Base-by-base conservation (phyloP, 768 basidiomycete genomes). In the Serendipita sp. region DNA sequence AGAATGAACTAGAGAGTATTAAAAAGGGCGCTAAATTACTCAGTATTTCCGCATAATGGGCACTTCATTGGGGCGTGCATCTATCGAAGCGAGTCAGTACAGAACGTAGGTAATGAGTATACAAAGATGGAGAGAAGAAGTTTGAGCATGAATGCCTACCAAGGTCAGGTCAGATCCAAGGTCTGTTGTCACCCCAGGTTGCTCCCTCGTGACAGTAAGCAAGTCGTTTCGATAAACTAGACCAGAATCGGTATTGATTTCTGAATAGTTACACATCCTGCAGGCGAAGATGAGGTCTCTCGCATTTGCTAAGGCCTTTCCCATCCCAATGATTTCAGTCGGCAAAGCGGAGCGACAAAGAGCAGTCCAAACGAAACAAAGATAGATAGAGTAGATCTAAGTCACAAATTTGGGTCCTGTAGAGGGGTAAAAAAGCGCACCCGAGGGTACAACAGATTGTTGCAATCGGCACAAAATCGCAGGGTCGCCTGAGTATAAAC, bases 211-310 rank as follows among this genome's bases (percentile, higher is more conserved):
- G 38, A 93, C 86, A 0, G 89, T 95, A 68, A 96, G 74, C 74
- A 97, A 74, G 74, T 97, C 95, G 64, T 98, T 95, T 70, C 84
- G 78, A 70, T 96, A 97, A 17, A 98, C 93, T 69, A 90, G 90
- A 68, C 84, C 84, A 72, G 92, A 91, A 3, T 24, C 53, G 20
- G 88, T 85, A 26, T 85, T 84, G 64, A 84, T 81, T 73, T 96
- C 91, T 66, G 89, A 84, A 72, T 88, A 90, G 1, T 77, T 73
- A 72, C 94, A 97, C 69, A 95, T 96, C 58, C 92, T 81, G 71
- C 94, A 97, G 1, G 86, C 86, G 67, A 93, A 94, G 44, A 93
- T 82, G 81, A 97, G 86, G 62, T 86, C 34, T 38, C 34, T 38
- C 34, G 34, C 4, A 38, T 38, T 38, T 38, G 34, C 34, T 38